phyloP scores from a whole-genome alignment of 2,329 filamentous ascomycete species.

The Fusarium goolgardi region DNA sequence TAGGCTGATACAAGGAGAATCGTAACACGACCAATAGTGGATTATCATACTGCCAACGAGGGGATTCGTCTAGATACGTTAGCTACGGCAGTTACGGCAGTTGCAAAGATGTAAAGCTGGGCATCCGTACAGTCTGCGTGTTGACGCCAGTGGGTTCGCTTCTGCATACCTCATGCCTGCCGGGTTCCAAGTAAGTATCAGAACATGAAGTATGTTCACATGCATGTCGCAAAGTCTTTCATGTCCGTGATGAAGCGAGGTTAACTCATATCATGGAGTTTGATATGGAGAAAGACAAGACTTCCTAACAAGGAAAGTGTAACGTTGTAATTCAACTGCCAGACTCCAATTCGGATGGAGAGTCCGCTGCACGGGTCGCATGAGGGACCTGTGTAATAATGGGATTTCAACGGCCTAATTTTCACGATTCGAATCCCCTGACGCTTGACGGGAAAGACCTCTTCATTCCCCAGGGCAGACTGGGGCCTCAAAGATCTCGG shows the following conservation, averaged over 20 bases:
- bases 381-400: conserved; percentile 21
- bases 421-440: conserved; percentile 13
- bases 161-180: not conserved
- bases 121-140: not conserved
- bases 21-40: not conserved
- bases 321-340: conserved; percentile 24
- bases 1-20: not conserved
- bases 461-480: conserved; percentile 11
- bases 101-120: not conserved
- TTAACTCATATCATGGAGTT: conserved; percentile 11
- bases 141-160: not conserved
- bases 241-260: not conserved
- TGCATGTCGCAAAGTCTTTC: not conserved
- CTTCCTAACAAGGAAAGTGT: conserved; percentile 1
- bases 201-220: conserved; percentile 6
- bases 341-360: conserved; percentile 8
- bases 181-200: not conserved
- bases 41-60: not conserved
- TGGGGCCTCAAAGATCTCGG: not conserved
- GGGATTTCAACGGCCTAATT: conserved; percentile 10
- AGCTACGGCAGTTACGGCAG: not conserved
- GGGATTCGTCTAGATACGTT: not conserved
- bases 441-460: conserved; percentile 8
- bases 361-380: conserved; percentile 14
- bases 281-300: conserved; percentile 4